A percentile compares a stretch with the other conserved stretches of the same genome.
Evolutionary conservation across 2,329 filamentous ascomycete genomes (phyloP).

Genomic region (Hysterium pulicare): DNA sequence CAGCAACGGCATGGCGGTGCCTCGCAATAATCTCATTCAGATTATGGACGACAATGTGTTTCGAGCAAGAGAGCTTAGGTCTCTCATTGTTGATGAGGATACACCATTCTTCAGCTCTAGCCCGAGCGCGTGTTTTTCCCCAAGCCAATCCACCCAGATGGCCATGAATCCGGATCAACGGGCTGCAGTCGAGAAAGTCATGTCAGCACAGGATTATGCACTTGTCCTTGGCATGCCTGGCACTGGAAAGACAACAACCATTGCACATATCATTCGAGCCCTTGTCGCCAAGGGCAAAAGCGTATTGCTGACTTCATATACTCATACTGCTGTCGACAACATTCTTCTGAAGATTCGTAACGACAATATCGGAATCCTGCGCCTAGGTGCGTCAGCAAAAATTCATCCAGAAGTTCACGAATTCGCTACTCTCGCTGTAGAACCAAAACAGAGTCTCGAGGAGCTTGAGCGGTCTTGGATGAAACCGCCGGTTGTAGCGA

Average conservation of each 20-base stretch:
- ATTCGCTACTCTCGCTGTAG: conserved; percentile 75
- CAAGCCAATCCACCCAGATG: conserved; percentile 52
- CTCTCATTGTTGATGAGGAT: conserved; percentile 74
- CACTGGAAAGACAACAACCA: conserved; percentile 96
- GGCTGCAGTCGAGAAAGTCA: conserved; percentile 86
- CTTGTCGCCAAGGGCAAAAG: conserved; percentile 87
- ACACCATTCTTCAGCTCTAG: conserved; percentile 69
- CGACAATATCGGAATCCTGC: conserved; percentile 73
- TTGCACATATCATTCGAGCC: conserved; percentile 92
- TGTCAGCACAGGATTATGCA: conserved; percentile 92
- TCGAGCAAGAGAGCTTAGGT: conserved; percentile 68
- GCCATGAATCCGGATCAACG: conserved; percentile 84
- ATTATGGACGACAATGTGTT: conserved; percentile 79
- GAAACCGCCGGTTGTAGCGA: conserved; percentile 83
- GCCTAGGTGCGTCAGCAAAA: conserved; percentile 81
- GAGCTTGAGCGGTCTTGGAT: conserved; percentile 83
- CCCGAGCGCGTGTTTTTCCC: conserved; percentile 61
- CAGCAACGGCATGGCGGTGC: conserved; percentile 93
- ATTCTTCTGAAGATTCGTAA: conserved; percentile 87
- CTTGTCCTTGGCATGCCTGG: conserved; percentile 98
- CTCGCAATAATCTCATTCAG: conserved; percentile 89
- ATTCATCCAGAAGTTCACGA: conserved; percentile 83
- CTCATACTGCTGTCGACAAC: conserved; percentile 96
- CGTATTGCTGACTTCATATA: conserved; percentile 90
- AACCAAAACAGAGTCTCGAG: conserved; percentile 72